Base-by-base conservation (phyloP, 75 land plant species). In the Cryptomeria japonica region DNA sequence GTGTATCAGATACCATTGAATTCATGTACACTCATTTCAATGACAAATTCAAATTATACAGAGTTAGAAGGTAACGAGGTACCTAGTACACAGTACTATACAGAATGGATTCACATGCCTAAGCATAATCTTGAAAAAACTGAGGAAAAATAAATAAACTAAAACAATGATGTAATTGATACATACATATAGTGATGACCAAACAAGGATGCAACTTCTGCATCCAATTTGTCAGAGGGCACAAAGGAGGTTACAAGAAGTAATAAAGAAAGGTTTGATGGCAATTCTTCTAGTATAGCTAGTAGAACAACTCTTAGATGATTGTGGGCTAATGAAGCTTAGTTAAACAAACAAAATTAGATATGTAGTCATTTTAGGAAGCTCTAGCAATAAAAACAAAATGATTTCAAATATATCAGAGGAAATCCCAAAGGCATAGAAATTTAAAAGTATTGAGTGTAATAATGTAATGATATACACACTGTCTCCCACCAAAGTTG, bases 171-270 rank as follows among this genome's bases (percentile, higher is more conserved):
- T 25, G 37, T 16, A 13, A 36, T 34, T 68, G 39, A 86, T 6
- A 87, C 99, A 83, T 94, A 98, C 99, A 96, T 68, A 88, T 90
- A 87, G 88, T 87, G 94, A 14, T 56, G 77, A 76, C 94, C 85
- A 93, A 98, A 39, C n/a, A n/a, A n/a, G n/a, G n/a, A n/a, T n/a
- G n/a, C n/a, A n/a, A n/a, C n/a, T n/a, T n/a, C n/a, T n/a, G n/a
- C n/a, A n/a, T n/a, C n/a, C n/a, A n/a, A n/a, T n/a, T n/a, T n/a
- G n/a, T n/a, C n/a, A n/a, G n/a, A n/a, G n/a, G n/a, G n/a, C n/a
- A n/a, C n/a, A n/a, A n/a, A n/a, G n/a, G n/a, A n/a, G n/a, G n/a
- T n/a, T n/a, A n/a, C n/a, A n/a, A n/a, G n/a, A n/a, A n/a, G n/a
- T n/a, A n/a, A n/a, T n/a, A n/a, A n/a, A n/a, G n/a, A n/a, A n/a